A percentile compares a stretch with the other conserved stretches of the same genome.
These are phyloP conservation scores for Gastrolobium bilobum DNA, from an alignment of 306 rosid genomes.

Conservation along the genomic window DNA sequence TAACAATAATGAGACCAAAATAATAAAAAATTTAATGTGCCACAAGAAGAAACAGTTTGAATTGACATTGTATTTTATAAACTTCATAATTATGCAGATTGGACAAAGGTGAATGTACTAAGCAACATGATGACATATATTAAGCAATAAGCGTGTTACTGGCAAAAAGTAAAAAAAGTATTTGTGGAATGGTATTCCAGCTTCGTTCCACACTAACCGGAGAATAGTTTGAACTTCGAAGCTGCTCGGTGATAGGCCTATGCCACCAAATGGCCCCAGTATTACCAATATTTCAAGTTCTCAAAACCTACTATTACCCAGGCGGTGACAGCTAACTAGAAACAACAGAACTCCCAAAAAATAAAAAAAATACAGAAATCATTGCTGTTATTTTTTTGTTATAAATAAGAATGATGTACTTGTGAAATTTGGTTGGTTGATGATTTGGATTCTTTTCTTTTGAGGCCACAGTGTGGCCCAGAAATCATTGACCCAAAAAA, in stretches of 20 bases:
- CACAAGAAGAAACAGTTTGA: not conserved
- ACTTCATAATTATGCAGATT: not conserved
- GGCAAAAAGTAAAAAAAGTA: not conserved
- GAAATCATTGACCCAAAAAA: constrained; percentile 42
- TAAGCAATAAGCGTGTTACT: not conserved
- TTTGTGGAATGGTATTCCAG: not conserved
- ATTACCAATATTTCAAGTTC: not conserved
- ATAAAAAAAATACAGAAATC: not conserved
- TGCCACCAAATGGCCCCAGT: constrained; percentile 4
- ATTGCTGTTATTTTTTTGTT: not conserved
- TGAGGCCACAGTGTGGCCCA: constrained; percentile 41
- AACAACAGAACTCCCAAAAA: not conserved
- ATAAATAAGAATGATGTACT: not conserved
- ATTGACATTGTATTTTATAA: not conserved
- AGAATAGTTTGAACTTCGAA: not conserved
- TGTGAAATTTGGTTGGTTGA: constrained; percentile 27
- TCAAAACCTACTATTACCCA: constrained; percentile 9
- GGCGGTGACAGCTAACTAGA: constrained; percentile 9
- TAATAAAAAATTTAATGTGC: not conserved
- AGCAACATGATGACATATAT: not conserved
- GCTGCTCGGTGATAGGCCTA: not conserved
- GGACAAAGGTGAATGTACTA: not conserved
- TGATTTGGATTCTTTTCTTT: constrained; percentile 42
- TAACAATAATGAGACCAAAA: not conserved
- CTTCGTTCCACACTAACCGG: not conserved